Percentiles rank a stretch among this genome's conserved stretches.
These are phyloP conservation scores for Fusarium continuum DNA, from an alignment of 2,329 filamentous ascomycete genomes.

Conservation along the genomic window DNA sequence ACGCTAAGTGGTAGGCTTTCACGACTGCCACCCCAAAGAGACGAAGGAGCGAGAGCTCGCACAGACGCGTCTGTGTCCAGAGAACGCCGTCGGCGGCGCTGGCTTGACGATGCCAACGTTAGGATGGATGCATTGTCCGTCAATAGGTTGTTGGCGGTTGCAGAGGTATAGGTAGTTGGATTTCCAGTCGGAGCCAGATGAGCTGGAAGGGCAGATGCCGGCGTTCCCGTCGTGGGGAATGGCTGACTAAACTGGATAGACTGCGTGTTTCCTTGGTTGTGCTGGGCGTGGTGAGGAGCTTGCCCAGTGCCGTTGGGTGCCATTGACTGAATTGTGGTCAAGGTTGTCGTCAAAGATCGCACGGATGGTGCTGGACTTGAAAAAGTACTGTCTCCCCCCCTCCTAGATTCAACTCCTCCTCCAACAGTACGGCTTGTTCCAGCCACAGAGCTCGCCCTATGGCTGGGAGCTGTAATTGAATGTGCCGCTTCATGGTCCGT, in stretches of 20 bases:
- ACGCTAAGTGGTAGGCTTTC: slow-evolving; percentile 83
- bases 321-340: slow-evolving; percentile 85
- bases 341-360: slow-evolving; percentile 81
- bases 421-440: slow-evolving; percentile 78
- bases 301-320: slow-evolving; percentile 61
- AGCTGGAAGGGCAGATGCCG: slow-evolving; percentile 76
- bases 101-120: slow-evolving; percentile 83
- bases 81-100: slow-evolving; percentile 78
- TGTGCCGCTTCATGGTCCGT: slow-evolving; percentile 81
- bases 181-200: slow-evolving; percentile 69
- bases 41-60: slow-evolving; percentile 83
- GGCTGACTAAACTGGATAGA: slow-evolving; percentile 72
- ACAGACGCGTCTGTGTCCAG: slow-evolving; percentile 89
- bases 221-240: slow-evolving; percentile 69
- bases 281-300: slow-evolving; percentile 47
- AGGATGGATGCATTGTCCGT: slow-evolving; percentile 89
- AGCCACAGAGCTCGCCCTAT: slow-evolving; percentile 70
- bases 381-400: slow-evolving; percentile 80
- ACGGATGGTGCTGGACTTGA: slow-evolving; percentile 84
- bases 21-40: slow-evolving; percentile 81
- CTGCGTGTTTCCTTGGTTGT: slow-evolving; percentile 54
- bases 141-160: slow-evolving; percentile 82
- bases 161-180: slow-evolving; percentile 78
- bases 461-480: slow-evolving; percentile 80
- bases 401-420: slow-evolving; percentile 71